phyloP scores from a whole-genome alignment of 1,139 yeast genomes.

The Scheffersomyces illinoinensis region DNA sequence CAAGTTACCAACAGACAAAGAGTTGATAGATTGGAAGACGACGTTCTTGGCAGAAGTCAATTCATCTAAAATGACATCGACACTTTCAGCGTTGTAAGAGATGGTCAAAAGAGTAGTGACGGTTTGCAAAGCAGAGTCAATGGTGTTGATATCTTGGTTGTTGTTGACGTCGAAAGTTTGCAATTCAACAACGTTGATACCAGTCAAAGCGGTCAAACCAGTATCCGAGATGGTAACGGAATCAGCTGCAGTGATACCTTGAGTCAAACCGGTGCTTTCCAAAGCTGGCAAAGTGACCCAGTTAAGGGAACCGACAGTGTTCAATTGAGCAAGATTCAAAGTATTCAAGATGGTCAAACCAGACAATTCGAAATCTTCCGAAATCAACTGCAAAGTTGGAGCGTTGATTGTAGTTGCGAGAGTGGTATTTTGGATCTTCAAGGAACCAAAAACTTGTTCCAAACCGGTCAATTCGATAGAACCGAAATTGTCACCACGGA shows the following conservation, averaged over 20 bases:
- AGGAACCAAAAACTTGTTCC: conserved; percentile 74
- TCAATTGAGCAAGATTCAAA: conserved; percentile 75
- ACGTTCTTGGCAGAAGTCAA: conserved; percentile 84
- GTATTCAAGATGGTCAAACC: conserved; percentile 67
- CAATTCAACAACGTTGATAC: conserved; percentile 75
- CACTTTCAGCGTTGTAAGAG: conserved; percentile 80
- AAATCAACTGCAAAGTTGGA: conserved; percentile 71
- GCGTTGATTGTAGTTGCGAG: conserved; percentile 66
- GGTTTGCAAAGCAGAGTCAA: conserved; percentile 70
- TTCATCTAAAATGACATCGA: conserved; percentile 65
- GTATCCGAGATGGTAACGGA: conserved; percentile 83
- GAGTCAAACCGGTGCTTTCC: conserved; percentile 63
- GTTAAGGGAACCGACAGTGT: conserved; percentile 76
- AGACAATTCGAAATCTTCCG: conserved; percentile 65
- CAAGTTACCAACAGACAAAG: conserved; percentile 70
- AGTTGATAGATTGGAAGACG: conserved; percentile 74
- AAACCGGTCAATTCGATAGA: conserved; percentile 57
- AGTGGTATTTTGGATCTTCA: conserved; percentile 67
- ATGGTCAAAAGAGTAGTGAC: conserved; percentile 76
- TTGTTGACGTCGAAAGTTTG: conserved; percentile 85
- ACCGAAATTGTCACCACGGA: conserved; percentile 60
- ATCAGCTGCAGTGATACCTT: conserved; percentile 75
- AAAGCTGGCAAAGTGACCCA: conserved; percentile 88
- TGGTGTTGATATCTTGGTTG: conserved; percentile 63
- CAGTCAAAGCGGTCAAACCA: conserved; percentile 71